Evolutionary conservation across 2,329 filamentous ascomycete species (phyloP).

Genomic region (Xylaria sp.): DNA sequence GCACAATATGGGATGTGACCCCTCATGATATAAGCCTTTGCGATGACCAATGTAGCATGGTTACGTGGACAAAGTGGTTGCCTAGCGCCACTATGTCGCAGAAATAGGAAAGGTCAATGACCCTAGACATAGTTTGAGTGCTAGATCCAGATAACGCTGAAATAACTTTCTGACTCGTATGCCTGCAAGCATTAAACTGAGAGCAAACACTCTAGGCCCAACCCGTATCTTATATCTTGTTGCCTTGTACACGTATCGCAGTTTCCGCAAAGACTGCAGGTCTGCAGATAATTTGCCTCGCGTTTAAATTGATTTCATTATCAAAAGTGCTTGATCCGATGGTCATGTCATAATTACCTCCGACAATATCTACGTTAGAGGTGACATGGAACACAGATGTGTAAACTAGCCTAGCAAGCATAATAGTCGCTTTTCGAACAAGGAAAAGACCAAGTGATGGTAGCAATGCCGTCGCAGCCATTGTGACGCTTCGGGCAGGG

Average conservation of each 20-base stretch:
- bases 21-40: too few relatives aligned
- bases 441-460: slow-evolving; percentile 28
- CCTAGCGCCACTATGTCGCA: too few relatives aligned
- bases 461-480: slow-evolving; percentile 18
- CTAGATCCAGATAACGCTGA: too few relatives aligned
- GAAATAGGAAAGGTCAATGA: too few relatives aligned
- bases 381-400: slow-evolving; percentile 25
- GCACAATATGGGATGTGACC: too few relatives aligned
- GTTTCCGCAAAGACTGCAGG: slow-evolving; percentile 8
- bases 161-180: not conserved
- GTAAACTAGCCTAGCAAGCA: slow-evolving; percentile 25
- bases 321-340: slow-evolving; percentile 24
- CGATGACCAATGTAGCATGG: too few relatives aligned
- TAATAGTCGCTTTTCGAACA: slow-evolving; percentile 22
- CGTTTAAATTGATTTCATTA: slow-evolving; percentile 9
- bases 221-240: too few relatives aligned
- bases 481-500: slow-evolving; percentile 13
- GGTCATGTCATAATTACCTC: slow-evolving; percentile 12
- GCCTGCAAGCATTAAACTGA: not conserved
- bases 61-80: too few relatives aligned
- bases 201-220: too few relatives aligned
- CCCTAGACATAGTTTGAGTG: too few relatives aligned
- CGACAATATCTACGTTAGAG: not conserved
- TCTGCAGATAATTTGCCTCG: slow-evolving; percentile 14
- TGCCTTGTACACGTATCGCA: slow-evolving; percentile 7